Evolutionary conservation across 106 monocot genomes (phyloP).

Genomic region (Allium sativum): DNA sequence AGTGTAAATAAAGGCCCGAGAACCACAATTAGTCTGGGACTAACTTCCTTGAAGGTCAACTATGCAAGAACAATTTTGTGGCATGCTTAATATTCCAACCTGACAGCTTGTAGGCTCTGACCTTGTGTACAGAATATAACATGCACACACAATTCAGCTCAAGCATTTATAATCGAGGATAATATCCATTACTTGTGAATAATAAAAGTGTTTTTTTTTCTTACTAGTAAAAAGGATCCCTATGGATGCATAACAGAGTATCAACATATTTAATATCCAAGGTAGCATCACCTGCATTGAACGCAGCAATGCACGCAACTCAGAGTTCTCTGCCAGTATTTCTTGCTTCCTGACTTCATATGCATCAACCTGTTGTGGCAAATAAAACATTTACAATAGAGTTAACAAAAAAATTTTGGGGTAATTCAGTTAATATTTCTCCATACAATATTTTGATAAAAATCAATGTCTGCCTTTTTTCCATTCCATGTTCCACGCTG

Average conservation of each 20-base stretch:
- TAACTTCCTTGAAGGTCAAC: too few species aligned
- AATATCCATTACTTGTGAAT: too few species aligned
- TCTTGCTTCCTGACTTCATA: slow-evolving; percentile 94
- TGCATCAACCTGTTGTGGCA: slow-evolving; percentile 65
- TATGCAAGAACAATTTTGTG: too few species aligned
- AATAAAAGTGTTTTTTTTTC: too few species aligned
- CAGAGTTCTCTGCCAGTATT: slow-evolving; percentile 92
- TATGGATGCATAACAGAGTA: not conserved
- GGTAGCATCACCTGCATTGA: slow-evolving; percentile 73
- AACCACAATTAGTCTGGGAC: too few species aligned
- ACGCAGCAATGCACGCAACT: slow-evolving; percentile 74
- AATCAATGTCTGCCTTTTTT: slow-evolving; percentile 95
- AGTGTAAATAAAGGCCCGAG: too few species aligned
- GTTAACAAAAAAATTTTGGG: not conserved
- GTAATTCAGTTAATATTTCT: slow-evolving; percentile 1
- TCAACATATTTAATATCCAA: not conserved
- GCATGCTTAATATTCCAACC: too few species aligned
- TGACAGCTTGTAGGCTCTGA: too few species aligned
- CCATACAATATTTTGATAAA: slow-evolving; percentile 93
- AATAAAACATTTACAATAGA: not conserved
- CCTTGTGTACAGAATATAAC: too few species aligned
- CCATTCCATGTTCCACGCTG: slow-evolving; percentile 99
- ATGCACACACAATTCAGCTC: too few species aligned
- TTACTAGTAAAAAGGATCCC: too few species aligned
- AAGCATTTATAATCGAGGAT: too few species aligned